Base-by-base conservation (phyloP, 2,329 filamentous ascomycete genomes). In the Penicillium sp. region DNA sequence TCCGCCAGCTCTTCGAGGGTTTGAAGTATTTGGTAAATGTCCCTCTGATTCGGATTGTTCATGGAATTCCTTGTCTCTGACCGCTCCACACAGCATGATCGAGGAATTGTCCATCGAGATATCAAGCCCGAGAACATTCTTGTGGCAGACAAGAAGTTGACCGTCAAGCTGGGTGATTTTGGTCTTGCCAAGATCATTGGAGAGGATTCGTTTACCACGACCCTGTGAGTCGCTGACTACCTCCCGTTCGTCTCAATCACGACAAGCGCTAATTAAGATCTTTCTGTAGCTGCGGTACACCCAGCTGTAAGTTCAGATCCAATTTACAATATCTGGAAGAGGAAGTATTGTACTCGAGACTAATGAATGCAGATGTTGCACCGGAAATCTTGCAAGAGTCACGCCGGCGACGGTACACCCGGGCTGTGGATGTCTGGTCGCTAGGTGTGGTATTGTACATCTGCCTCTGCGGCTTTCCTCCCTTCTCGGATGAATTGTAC, bases 61-160 rank as follows among this genome's bases (percentile, higher is more conserved):
- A n/a, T 35, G 42, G 7, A 45, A 37, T 6, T 14, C 8, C n/a
- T 52, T 11, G 17, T 31, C 41, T 42, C 52, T 63, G 58, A 67
- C 7, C 2, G 8, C n/a, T 34, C 6, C 25, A 17, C 22, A 31
- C n/a, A 97, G 94, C 95, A 99, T 74, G 95, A 98, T 62, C 90
- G 95, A 63, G 96, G 95, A 69, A 96, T 99, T 74, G 93, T 98
- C 5, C 95, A 99, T 75, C 90, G 95, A 59, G 95, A 99, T 69
- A 97, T 99, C 78, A 98, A 97, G 76, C 94, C 93, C 0, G 94
- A 98, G 73, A 98, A 98, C 70, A 98, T 99, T 37, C 80, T 99
- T 8, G 81, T 99, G 38, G 87, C 90, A 5, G 92, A 97, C 76
- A 92, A 91, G 70, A 84, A 95, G 37, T 79, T 97, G 31, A 88